Evolutionary conservation across 169 alveolate species (phyloP).

Genomic region (Sarcocystis neurona): DNA sequence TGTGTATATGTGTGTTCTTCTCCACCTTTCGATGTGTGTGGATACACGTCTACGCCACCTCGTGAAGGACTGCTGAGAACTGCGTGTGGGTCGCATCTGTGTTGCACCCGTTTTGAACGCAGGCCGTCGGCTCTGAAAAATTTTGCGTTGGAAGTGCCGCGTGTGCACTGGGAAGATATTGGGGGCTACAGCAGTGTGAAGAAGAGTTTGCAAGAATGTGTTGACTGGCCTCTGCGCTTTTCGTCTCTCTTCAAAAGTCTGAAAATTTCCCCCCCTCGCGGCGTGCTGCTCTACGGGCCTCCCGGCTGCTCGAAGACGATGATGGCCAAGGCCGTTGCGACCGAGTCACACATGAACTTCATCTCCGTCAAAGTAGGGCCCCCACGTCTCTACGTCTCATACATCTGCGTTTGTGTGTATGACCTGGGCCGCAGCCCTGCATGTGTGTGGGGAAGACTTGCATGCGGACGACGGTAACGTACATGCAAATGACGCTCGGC

Average conservation of each 20-base stretch:
- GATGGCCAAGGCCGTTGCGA: conserved; percentile 99
- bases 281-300: conserved; percentile 99
- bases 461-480: no score
- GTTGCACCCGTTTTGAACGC: no score
- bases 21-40: no score
- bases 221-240: conserved; percentile 95
- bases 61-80: no score
- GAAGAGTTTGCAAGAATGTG: conserved; percentile 88
- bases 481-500: not conserved
- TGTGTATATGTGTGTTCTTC: no score
- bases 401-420: not conserved
- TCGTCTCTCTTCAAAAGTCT: conserved; percentile 77
- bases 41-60: no score
- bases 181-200: conserved; percentile 98
- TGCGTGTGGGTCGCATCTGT: no score
- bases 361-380: conserved; percentile 91
- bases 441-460: not conserved
- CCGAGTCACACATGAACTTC: conserved; percentile 97
- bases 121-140: conserved; percentile 64
- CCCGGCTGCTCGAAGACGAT: conserved; percentile 99
- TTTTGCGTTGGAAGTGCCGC: conserved; percentile 84
- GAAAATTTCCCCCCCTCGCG: conserved; percentile 93
- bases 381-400: not conserved
- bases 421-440: not conserved
- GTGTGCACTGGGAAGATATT: conserved; percentile 95